These are phyloP conservation scores for Gossypium laxum DNA, from an alignment of 441 rosid genomes.

Conservation along the genomic window DNA sequence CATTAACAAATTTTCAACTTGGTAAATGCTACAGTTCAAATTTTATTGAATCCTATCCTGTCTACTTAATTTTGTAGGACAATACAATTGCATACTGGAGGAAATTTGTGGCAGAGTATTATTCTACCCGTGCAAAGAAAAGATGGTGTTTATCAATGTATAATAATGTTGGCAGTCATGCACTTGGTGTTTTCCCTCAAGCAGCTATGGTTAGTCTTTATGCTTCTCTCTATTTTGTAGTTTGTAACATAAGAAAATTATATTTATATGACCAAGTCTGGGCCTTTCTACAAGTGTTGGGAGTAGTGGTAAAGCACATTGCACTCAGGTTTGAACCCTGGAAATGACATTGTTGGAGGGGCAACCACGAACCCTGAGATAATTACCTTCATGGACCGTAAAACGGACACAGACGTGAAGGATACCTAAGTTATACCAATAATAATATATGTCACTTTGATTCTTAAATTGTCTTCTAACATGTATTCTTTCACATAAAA, in stretches of 20 bases:
- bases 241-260: background rate
- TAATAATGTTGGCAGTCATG: conserved; percentile 80
- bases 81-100: conserved; percentile 85
- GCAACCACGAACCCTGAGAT: too few relatives aligned
- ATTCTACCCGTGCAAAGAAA: conserved; percentile 91
- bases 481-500: background rate
- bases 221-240: conserved; percentile 5
- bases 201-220: conserved; percentile 77
- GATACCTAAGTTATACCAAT: background rate
- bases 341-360: too few relatives aligned
- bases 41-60: background rate
- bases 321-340: background rate
- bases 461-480: background rate
- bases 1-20: background rate
- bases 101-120: conserved; percentile 84
- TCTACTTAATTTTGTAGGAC: conserved; percentile 45
- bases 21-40: background rate
- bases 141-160: conserved; percentile 91
- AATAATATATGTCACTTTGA: background rate
- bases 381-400: too few relatives aligned
- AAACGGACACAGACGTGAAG: too few relatives aligned
- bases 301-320: background rate
- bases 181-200: conserved; percentile 89
- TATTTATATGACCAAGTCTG: background rate
- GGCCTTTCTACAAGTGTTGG: background rate